Evolutionary conservation across 1,284 basidiomycete genomes (phyloP).

Genomic region (Amylostereum areolatum): DNA sequence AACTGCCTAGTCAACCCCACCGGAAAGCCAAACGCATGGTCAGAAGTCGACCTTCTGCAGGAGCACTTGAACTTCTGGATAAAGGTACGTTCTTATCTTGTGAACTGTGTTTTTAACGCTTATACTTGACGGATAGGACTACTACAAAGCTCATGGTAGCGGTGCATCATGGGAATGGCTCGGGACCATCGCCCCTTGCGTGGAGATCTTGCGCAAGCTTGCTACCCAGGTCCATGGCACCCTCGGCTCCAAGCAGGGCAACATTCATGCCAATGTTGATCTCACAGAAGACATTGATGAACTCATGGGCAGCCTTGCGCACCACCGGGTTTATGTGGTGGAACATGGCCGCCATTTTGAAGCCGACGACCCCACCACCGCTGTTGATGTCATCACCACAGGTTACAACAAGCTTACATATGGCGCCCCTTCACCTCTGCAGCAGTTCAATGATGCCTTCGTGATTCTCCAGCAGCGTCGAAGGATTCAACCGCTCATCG

Average conservation of each 20-base stretch:
- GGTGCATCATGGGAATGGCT: constrained; percentile 34
- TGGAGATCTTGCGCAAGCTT: constrained; percentile 14
- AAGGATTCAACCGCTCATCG: no score
- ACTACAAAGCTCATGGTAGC: constrained; percentile 29
- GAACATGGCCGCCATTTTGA: not conserved
- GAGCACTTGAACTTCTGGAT: constrained; percentile 37
- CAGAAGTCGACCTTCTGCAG: constrained; percentile 34
- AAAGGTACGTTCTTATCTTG: constrained; percentile 16
- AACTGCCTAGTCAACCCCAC: constrained; percentile 35
- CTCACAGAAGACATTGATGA: constrained; percentile 20
- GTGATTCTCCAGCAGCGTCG: no score
- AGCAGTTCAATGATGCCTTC: no score
- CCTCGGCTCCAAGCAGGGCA: constrained; percentile 26
- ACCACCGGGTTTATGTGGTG: not conserved
- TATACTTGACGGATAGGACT: constrained; percentile 8
- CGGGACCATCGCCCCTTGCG: constrained; percentile 28
- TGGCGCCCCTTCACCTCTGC: no score
- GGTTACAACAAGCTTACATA: no score
- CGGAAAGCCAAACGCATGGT: constrained; percentile 22
- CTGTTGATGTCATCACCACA: no score
- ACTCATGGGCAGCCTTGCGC: not conserved
- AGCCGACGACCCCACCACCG: no score
- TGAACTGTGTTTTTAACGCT: not conserved
- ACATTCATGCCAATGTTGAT: constrained; percentile 21
- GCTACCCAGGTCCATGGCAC: constrained; percentile 22